phyloP scores from a whole-genome alignment of 163 green algal species.

The Chlorella variabilis region DNA sequence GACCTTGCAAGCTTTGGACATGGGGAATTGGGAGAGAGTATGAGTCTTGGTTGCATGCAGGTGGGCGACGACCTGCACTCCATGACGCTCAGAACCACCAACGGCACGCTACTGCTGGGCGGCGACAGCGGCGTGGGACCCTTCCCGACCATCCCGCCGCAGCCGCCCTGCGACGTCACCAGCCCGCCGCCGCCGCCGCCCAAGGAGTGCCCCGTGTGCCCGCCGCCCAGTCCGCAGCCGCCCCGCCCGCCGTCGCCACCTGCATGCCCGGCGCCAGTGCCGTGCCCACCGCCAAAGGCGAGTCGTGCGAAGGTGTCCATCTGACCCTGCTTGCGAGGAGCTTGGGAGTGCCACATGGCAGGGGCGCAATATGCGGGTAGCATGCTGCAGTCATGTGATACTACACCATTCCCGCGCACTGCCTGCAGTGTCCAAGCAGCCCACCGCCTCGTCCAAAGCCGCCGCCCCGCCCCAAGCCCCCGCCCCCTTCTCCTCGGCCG shows the following conservation, averaged over 20 bases:
- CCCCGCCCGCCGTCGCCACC: neutral
- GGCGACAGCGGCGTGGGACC: neutral
- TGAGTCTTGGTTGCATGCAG: no score
- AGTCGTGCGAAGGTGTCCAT: no score
- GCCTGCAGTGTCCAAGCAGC: constrained; percentile 10
- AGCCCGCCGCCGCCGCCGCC: neutral
- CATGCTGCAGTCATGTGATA: neutral
- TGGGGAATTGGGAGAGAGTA: no score
- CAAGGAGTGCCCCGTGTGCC: neutral
- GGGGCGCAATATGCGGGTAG: neutral
- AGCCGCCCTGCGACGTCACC: neutral
- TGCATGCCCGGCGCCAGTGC: neutral
- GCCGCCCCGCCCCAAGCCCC: neutral
- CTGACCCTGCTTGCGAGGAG: no score
- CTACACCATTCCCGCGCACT: neutral
- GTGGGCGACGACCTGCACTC: neutral
- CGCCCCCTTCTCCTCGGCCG: neutral
- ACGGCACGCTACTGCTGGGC: neutral
- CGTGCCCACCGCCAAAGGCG: neutral
- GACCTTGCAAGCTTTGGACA: no score
- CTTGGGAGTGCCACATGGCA: no score
- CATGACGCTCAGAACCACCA: neutral
- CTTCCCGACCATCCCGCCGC: neutral
- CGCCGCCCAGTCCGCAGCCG: neutral
- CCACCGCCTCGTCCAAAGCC: no score